Evolutionary conservation across 495 filamentous ascomycete species (phyloP).

Genomic region (Aspergillus taichungensis): DNA sequence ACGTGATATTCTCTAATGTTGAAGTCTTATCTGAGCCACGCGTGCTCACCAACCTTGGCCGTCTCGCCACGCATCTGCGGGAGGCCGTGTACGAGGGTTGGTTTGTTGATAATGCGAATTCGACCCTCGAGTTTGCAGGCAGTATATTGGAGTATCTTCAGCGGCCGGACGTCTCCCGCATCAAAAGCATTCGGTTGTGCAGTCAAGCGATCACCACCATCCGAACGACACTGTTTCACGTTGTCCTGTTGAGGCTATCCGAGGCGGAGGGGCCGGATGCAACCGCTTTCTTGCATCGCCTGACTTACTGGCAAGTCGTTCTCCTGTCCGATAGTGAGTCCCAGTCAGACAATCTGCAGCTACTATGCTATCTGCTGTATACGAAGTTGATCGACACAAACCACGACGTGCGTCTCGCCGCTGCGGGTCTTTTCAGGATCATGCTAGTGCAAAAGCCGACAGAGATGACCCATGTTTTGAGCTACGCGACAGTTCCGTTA

Average conservation of each 20-base stretch:
- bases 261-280: conserved; percentile 66
- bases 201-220: conserved; percentile 69
- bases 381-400: conserved; percentile 62
- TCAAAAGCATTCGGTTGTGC: conserved; percentile 85
- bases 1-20: conserved; percentile 59
- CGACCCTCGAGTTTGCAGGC: conserved; percentile 80
- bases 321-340: conserved; percentile 66
- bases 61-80: conserved; percentile 67
- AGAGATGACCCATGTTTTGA: conserved; percentile 66
- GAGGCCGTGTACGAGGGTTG: conserved; percentile 94
- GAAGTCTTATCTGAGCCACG: conserved; percentile 70
- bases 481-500: conserved; percentile 56
- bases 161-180: conserved; percentile 65
- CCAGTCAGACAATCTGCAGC: conserved; percentile 65
- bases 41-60: conserved; percentile 74
- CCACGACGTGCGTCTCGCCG: conserved; percentile 58
- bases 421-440: conserved; percentile 80
- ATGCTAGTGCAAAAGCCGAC: conserved; percentile 87
- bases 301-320: conserved; percentile 92
- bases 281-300: conserved; percentile 62
- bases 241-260: conserved; percentile 72
- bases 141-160: conserved; percentile 80
- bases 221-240: conserved; percentile 61
- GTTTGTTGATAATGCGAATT: conserved; percentile 73
- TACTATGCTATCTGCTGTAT: conserved; percentile 88